Base-by-base conservation (phyloP, 179 eudicot species). In the Kewa caespitosa region DNA sequence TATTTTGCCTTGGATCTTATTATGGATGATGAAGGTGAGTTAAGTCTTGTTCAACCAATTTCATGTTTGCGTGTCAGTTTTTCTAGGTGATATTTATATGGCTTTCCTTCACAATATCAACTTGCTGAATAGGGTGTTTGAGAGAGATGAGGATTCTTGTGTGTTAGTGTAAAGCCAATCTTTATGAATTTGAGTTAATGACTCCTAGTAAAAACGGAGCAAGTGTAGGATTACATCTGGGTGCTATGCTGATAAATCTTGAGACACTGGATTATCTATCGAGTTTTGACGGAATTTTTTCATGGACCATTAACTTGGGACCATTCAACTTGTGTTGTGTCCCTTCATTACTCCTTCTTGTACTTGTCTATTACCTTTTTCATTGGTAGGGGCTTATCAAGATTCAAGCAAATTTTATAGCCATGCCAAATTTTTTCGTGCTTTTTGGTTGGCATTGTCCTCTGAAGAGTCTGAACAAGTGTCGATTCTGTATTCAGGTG, bases 1-100 rank as follows among this genome's bases (percentile, higher is more conserved):
- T 96, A 96, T 67, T 93, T 96, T 86, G 99, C 98, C 68, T 84
- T 96, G 83, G 99, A 96, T 86, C 89, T 96, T 55, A 55, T 96
- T 48, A 94, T 96, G 97, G 92, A 88, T 48, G 89, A 87, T 70
- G 94, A 90, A 73, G 99, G 99, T 89, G 83, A 48, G 86, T 72
- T 63, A 34, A 34, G n/a, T 73, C 15, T 27, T 36, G 18, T 27
- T 60, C 20, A 20, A n/a, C n/a, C 71, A 68, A 43, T 33, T n/a
- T n/a, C 14, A 55, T 52, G 57, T 64, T 18, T 38, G 11, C n/a
- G n/a, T 41, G 62, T 55, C 67, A 69, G 13, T 31, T 52, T n/a
- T n/a, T 60, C 2, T 37, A 39, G n/a, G 15, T 38, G 15, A 17
- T 27, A 36, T 28, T 13, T 17, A 13, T 32, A 37, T 41, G 70